Base-by-base conservation (phyloP, 2,329 filamentous ascomycete genomes). In the Aureobasidium mangrovei region DNA sequence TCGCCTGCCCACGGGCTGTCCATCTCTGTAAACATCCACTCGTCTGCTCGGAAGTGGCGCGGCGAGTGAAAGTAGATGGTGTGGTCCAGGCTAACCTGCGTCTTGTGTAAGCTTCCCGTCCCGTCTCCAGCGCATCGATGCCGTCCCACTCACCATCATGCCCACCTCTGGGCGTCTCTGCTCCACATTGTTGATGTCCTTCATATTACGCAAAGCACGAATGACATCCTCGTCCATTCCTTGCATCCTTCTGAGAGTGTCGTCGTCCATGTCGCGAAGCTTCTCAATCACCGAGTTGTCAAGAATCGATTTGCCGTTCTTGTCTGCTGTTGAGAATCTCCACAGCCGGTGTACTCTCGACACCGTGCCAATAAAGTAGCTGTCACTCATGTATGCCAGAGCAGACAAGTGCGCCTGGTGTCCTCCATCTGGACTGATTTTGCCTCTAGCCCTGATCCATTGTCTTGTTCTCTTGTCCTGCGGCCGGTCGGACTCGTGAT, bases 291-390 rank as follows among this genome's bases (percentile, higher is more conserved):
- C 62, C 24, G 73, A 66, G 42, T 74, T 72, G 55, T 71, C 68
- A 31, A 73, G 63, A 7, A 54, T 57, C 12, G 57, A 59, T 28
- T 60, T 60, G 12, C 58, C 60, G 24, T 57, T 59, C 24, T 46
- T 53, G 39, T 56, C 51, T 2, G 53, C 32, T 39, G 47, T 41
- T 31, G 52, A 45, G 40, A 53, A 59, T 38, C 57, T 33, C 79
- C 86, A 91, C 35, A 96, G 77, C 55, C 82, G 79, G 69, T 96
- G 91, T 53, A 91, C 84, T 24, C 88, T 82, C 29, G 84, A 77
- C 6, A 96, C 82, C 2, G 91, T 96, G 38, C 88, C 91, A 68
- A 97, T 91, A 71, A 98, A 97, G 73, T 88, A 93, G 47, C 56
- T 58, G 35, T 59, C 58, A 28, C 84, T 88, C 74, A 97, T 87